A percentile compares a stretch with the other conserved stretches of the same genome.
Evolutionary conservation across 768 basidiomycete genomes (phyloP).

Genomic region (Termitomyces sp.): DNA sequence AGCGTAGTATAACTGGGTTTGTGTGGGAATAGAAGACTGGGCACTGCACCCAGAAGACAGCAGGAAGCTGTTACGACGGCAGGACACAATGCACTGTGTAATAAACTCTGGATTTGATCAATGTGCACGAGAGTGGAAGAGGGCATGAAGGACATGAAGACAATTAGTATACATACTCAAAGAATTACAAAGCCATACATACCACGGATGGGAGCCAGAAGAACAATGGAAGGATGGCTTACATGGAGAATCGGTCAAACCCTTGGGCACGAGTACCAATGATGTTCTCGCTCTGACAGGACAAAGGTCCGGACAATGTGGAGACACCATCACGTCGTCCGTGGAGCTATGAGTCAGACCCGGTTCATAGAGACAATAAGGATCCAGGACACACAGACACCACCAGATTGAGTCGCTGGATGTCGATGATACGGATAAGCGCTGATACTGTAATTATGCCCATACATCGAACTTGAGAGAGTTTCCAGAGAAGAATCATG

Average conservation of each 20-base stretch:
- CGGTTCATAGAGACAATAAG: background rate
- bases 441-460: background rate
- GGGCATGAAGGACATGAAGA: background rate
- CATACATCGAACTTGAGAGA: background rate
- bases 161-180: background rate
- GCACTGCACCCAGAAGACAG: background rate
- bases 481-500: background rate
- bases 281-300: conserved; percentile 8
- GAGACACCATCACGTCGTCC: conserved; percentile 4
- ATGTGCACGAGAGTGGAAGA: background rate
- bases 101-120: background rate
- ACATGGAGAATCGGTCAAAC: conserved; percentile 1
- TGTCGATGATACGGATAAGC: background rate
- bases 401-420: background rate
- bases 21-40: background rate
- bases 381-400: background rate
- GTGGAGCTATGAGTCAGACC: conserved; percentile 2
- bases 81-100: too few species aligned
- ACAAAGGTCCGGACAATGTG: conserved; percentile 8
- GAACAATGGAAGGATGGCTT: background rate
- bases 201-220: background rate
- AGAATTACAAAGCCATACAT: background rate
- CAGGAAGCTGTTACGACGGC: background rate
- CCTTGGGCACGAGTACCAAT: background rate
- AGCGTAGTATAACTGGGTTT: background rate